These are phyloP conservation scores for Didymella keratinophila DNA, from an alignment of 2,329 filamentous ascomycete genomes.

Conservation along the genomic window DNA sequence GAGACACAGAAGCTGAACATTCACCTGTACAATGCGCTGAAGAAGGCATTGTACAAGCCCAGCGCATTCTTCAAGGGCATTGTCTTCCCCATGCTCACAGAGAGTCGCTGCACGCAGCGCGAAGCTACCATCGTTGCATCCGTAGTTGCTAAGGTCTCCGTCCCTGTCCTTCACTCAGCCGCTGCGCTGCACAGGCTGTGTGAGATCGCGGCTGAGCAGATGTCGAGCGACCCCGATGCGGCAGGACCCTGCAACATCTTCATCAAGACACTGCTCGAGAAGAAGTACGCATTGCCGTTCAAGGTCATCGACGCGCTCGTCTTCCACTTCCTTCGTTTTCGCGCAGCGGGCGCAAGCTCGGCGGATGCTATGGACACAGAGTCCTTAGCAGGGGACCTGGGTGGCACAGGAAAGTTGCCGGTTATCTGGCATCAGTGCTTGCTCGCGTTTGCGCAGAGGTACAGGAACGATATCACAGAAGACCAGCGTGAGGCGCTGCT, in stretches of 20 bases:
- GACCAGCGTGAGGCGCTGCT: slow-evolving; percentile 91
- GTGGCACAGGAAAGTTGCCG: slow-evolving; percentile 73
- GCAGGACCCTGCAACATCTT: slow-evolving; percentile 95
- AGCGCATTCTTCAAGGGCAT: slow-evolving; percentile 97
- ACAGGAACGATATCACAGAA: slow-evolving; percentile 95
- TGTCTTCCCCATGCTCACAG: slow-evolving; percentile 85
- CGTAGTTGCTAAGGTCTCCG: slow-evolving; percentile 82
- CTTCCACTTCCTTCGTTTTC: slow-evolving; percentile 94
- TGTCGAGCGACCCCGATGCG: slow-evolving; percentile 80
- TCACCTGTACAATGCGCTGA: slow-evolving; percentile 91
- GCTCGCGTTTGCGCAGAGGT: slow-evolving; percentile 89
- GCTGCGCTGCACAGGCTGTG: slow-evolving; percentile 91
- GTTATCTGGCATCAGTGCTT: slow-evolving; percentile 97
- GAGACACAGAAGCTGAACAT: slow-evolving; percentile 96
- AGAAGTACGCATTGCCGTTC: slow-evolving; percentile 95
- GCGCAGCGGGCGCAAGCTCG: slow-evolving; percentile 69
- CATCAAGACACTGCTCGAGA: slow-evolving; percentile 90
- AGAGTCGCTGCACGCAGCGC: slow-evolving; percentile 86
- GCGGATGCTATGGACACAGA: slow-evolving; percentile 62
- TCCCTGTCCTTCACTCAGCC: slow-evolving; percentile 90
- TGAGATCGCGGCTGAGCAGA: slow-evolving; percentile 92
- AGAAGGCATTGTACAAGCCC: slow-evolving; percentile 92
- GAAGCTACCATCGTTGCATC: slow-evolving; percentile 92
- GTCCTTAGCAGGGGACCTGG: slow-evolving; percentile 46
- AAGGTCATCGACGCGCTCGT: slow-evolving; percentile 94